Base-by-base conservation (phyloP, 768 basidiomycete genomes). In the Mycena belliarum region DNA sequence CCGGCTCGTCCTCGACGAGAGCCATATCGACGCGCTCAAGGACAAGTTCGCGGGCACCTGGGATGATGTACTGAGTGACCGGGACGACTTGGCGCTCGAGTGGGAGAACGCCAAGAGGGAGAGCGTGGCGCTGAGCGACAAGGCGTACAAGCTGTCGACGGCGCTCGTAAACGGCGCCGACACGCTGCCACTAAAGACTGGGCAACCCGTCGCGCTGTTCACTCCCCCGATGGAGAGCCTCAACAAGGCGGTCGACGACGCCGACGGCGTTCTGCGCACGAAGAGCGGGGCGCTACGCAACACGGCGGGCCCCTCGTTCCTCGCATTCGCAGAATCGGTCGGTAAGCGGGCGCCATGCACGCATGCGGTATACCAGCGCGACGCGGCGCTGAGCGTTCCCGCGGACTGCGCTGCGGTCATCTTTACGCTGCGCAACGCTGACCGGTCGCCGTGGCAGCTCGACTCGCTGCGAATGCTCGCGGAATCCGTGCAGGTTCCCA, bases 201-300 rank as follows among this genome's bases (percentile, higher is more conserved):
- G 57, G 0, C 60, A 63, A 3, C 68, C 64, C 9, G 69, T 83
- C 6, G 54, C 83, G 18, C 67, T 85, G 28, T 75, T 85, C 64
- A 87, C 86, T 0, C 88, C 88, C 1, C 70, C 69, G 43, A 73
- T 76, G 73, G 81, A 84, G 67, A 76, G 77, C n/a, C 65, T 86
- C 33, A 88, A 88, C 70, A 74, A 70, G 49, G 86, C 85, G 0
- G 85, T 88, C 15, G 87, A 87, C 52, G 83, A 82, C 47, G 75
- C 74, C 0, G 81, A 82, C 33, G 78, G 73, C 6, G 67, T 78
- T 26, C 63, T 81, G 40, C 73, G 75, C 47, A 79, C 73, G 26
- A 63, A 66, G 11, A 70, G 72, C 25, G 83, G 81, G 3, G 70
- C 70, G 23, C 57, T 82, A 21, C 70, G 79, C 50, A 86, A 88